Percentiles rank a stretch among this genome's conserved stretches.
Conservation (phyloP, 352 stramenopile species). For the Phytopythium kandeliae region DNA sequence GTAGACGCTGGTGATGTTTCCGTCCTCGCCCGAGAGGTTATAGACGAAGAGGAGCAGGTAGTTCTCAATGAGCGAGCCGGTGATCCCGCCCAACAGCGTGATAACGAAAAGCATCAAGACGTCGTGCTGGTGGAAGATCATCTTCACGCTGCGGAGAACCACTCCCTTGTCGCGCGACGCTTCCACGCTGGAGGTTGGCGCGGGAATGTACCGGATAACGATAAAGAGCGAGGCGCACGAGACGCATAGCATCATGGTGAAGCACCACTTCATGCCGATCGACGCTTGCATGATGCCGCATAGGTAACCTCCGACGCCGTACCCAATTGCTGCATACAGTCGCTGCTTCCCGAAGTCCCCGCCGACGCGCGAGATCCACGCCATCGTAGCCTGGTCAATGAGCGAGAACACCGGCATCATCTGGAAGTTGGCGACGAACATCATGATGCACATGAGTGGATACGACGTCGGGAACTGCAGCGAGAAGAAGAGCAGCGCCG, state of each 20-base stretch:
- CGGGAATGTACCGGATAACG: constrained; percentile 21
- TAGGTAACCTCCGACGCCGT: constrained; percentile 28
- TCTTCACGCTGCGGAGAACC: constrained; percentile 18
- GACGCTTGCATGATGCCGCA: constrained; percentile 18
- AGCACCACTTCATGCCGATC: constrained; percentile 28
- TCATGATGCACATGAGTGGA: constrained; percentile 13
- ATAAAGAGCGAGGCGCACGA: constrained; percentile 17
- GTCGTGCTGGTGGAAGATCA: constrained; percentile 16
- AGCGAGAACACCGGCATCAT: constrained; percentile 16
- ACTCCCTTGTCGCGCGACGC: background rate
- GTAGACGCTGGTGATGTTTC: constrained; percentile 29
- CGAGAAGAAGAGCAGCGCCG: constrained; percentile 22
- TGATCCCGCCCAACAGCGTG: constrained; percentile 28
- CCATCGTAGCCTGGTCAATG: constrained; percentile 28
- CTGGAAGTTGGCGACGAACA: constrained; percentile 27
- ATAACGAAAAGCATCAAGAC: constrained; percentile 27
- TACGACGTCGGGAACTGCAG: constrained; percentile 24
- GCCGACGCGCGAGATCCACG: constrained; percentile 23
- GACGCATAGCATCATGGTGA: constrained; percentile 20
- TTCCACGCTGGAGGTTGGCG: background rate
- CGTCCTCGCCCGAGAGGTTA: constrained; percentile 30
- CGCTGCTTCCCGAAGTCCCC: constrained; percentile 44
- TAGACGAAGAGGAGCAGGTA: constrained; percentile 42
- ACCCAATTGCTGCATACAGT: constrained; percentile 30
- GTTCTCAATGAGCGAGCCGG: constrained; percentile 31